Percentiles rank a stretch among this genome's conserved stretches.
Evolutionary conservation across 139 green algal species (phyloP).

Genomic region (Chlamydomonas applanata): DNA sequence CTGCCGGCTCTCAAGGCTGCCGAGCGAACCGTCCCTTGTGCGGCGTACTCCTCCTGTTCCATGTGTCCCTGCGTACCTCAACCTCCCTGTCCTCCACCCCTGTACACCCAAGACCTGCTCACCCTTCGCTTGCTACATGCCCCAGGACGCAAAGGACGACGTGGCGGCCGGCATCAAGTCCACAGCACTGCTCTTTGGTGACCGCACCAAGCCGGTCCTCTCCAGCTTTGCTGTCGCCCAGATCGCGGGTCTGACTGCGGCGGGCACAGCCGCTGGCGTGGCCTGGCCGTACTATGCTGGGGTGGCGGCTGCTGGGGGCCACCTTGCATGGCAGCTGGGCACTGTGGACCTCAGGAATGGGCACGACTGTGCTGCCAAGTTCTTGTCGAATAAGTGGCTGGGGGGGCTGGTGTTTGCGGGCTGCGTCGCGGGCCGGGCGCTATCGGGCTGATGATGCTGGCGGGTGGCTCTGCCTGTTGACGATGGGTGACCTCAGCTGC

Average conservation of each 20-base stretch:
- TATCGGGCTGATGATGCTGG: background rate
- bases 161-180: conserved; percentile 82
- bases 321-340: conserved; percentile 77
- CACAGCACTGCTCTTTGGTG: conserved; percentile 82
- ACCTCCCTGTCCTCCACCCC: no score
- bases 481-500: no score
- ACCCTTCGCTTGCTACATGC: no score
- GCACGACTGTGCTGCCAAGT: conserved; percentile 83
- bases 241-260: conserved; percentile 27
- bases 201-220: conserved; percentile 56
- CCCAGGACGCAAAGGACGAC: conserved; percentile 92
- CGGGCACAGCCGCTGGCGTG: conserved; percentile 32
- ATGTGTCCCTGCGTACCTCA: no score
- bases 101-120: no score
- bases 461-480: no score
- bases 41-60: no score
- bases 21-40: no score
- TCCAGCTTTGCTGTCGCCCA: conserved; percentile 51
- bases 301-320: conserved; percentile 44
- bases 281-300: conserved; percentile 36
- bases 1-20: no score
- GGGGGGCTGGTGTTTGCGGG: conserved; percentile 77
- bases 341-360: conserved; percentile 68
- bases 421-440: conserved; percentile 46
- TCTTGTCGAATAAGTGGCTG: conserved; percentile 87